Conservation (phyloP, 1,139 yeast species). For the Sugiyamaella grinbergsii region DNA sequence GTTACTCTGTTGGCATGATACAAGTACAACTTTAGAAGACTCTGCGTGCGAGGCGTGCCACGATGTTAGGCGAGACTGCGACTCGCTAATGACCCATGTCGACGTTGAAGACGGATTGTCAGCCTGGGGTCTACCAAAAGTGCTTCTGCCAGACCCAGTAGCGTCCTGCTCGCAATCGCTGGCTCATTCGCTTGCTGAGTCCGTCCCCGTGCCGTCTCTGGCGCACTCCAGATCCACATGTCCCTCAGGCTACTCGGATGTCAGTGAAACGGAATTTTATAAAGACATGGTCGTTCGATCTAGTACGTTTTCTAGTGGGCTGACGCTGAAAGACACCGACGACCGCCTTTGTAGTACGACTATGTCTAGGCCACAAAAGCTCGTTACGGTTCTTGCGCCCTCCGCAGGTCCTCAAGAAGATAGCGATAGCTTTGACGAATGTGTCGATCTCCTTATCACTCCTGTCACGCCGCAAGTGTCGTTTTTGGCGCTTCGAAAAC, state of each 20-base stretch:
- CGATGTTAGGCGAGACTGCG: conserved; percentile 18
- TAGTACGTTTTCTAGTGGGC: conserved; percentile 12
- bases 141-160: conserved; percentile 7
- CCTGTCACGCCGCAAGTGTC: conserved; percentile 11
- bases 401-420: no score
- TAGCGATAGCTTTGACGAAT: conserved; percentile 19
- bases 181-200: not conserved
- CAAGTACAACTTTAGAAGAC: not conserved
- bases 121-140: conserved; percentile 22
- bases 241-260: not conserved
- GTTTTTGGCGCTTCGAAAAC: conserved; percentile 4
- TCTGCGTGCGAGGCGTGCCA: not conserved
- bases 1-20: conserved; percentile 13
- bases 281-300: conserved; percentile 6
- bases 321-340: conserved; percentile 5
- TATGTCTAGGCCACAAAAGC: no score
- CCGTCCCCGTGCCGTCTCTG: not conserved
- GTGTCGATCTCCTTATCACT: conserved; percentile 18
- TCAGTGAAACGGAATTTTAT: conserved; percentile 4
- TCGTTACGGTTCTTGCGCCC: no score
- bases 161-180: conserved; percentile 2
- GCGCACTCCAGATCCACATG: conserved; percentile 2
- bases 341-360: not conserved
- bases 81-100: conserved; percentile 15
- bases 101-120: conserved; percentile 21